Percentiles rank a stretch among this genome's conserved stretches.
Evolutionary conservation across 441 rosid genomes (phyloP).

Genomic region (Melianthus villosus): DNA sequence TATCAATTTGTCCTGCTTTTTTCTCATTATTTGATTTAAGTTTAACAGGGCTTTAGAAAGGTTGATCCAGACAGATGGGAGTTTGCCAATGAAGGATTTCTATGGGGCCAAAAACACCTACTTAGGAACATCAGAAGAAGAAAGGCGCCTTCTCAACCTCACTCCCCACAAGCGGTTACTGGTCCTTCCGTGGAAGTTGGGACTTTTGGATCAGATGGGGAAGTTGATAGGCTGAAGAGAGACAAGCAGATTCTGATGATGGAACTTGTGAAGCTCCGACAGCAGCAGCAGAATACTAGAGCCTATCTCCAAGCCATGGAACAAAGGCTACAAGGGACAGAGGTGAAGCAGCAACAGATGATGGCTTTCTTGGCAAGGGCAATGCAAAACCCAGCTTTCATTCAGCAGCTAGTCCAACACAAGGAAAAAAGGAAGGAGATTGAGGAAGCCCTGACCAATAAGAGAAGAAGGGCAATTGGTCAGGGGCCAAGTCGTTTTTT

Average conservation of each 20-base stretch:
- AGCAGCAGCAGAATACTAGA: slow-evolving; percentile 51
- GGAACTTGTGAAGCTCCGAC: slow-evolving; percentile 60
- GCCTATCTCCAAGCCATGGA: slow-evolving; percentile 49
- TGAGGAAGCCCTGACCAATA: slow-evolving; percentile 36
- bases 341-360: slow-evolving; percentile 70
- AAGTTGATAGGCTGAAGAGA: slow-evolving; percentile 35
- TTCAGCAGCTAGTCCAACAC: slow-evolving; percentile 38
- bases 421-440: slow-evolving; percentile 42
- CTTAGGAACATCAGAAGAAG: slow-evolving; percentile 55
- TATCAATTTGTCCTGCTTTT: neutral
- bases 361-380: slow-evolving; percentile 71
- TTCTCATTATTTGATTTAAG: slow-evolving; percentile 4
- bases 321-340: slow-evolving; percentile 43
- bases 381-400: slow-evolving; percentile 37
- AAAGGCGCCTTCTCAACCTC: slow-evolving; percentile 22
- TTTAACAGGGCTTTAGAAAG: slow-evolving; percentile 71
- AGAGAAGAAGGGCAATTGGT: slow-evolving; percentile 35
- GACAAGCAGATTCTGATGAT: slow-evolving; percentile 42
- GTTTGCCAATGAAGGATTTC: slow-evolving; percentile 67
- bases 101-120: slow-evolving; percentile 50
- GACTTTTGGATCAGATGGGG: slow-evolving; percentile 43
- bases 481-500: slow-evolving; percentile 13
- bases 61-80: slow-evolving; percentile 76
- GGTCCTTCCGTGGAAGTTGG: slow-evolving; percentile 49
- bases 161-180: slow-evolving; percentile 23